These are phyloP conservation scores for Pistacia vera DNA, from an alignment of 345 rosid genomes.

Conservation along the genomic window DNA sequence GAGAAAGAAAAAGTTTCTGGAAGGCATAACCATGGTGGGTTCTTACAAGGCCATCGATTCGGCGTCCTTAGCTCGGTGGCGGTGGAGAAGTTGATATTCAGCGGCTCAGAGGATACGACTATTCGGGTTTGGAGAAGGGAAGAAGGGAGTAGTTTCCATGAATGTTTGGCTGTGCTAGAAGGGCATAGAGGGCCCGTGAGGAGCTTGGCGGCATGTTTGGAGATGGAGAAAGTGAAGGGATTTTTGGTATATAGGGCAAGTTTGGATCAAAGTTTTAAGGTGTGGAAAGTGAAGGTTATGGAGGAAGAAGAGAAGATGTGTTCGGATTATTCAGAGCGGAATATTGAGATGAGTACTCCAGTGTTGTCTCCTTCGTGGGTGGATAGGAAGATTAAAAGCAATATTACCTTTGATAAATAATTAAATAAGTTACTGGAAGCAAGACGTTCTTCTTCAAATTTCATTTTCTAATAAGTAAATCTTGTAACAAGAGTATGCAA, in stretches of 20 bases:
- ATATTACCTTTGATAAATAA: slow-evolving; percentile 21
- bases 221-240: slow-evolving; percentile 52
- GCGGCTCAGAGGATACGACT: slow-evolving; percentile 56
- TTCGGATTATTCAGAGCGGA: slow-evolving; percentile 23
- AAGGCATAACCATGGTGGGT: slow-evolving; percentile 53
- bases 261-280: slow-evolving; percentile 53
- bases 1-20: slow-evolving; percentile 51
- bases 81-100: slow-evolving; percentile 45
- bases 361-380: slow-evolving; percentile 62
- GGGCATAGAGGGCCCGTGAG: slow-evolving; percentile 52
- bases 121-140: slow-evolving; percentile 60
- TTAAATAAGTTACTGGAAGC: too few species aligned
- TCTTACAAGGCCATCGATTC: slow-evolving; percentile 52
- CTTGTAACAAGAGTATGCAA: too few species aligned
- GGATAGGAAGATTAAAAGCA: slow-evolving; percentile 42
- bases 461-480: too few species aligned
- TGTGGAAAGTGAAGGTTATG: slow-evolving; percentile 54
- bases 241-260: slow-evolving; percentile 53
- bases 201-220: slow-evolving; percentile 47
- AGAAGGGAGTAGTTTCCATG: slow-evolving; percentile 57
- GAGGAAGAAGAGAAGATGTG: slow-evolving; percentile 25
- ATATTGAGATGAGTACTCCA: slow-evolving; percentile 40
- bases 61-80: slow-evolving; percentile 42
- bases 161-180: slow-evolving; percentile 49
- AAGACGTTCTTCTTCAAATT: too few species aligned